phyloP scores from a whole-genome alignment of 2,329 filamentous ascomycete genomes.

The Colletotrichum magnum region DNA sequence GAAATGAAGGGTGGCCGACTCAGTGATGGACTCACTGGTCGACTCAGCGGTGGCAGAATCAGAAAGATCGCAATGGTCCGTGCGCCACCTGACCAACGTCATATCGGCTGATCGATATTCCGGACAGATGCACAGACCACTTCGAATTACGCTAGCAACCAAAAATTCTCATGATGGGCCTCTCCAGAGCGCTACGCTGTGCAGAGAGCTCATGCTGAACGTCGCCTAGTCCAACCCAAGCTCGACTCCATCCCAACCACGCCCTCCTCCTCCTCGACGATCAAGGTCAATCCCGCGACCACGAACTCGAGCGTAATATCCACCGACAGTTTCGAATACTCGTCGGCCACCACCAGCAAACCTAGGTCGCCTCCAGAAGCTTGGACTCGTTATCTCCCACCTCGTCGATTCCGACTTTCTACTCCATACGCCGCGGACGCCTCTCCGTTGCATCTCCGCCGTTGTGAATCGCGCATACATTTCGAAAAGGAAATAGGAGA shows the following conservation, averaged over 20 bases:
- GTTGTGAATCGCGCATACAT: conserved; percentile 11
- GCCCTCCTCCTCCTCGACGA: conserved; percentile 18
- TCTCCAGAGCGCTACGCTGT: conserved; percentile 7
- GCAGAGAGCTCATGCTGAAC: conserved; percentile 33
- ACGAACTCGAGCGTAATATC: conserved; percentile 27
- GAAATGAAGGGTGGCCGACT: too few relatives aligned
- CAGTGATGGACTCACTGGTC: background rate
- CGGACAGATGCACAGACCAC: conserved; percentile 13
- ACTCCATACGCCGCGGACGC: conserved; percentile 24
- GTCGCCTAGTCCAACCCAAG: conserved; percentile 17
- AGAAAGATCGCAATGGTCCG: background rate
- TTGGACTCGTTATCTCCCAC: conserved; percentile 20
- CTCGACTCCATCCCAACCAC: conserved; percentile 30
- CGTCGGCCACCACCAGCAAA: conserved; percentile 19
- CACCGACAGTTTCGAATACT: conserved; percentile 21
- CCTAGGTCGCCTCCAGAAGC: conserved; percentile 23
- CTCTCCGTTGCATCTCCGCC: conserved; percentile 15
- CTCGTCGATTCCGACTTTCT: conserved; percentile 27
- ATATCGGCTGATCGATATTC: conserved; percentile 29
- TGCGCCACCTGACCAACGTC: conserved; percentile 27
- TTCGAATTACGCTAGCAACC: conserved; percentile 26
- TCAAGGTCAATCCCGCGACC: conserved; percentile 18
- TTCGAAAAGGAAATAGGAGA: conserved; percentile 2
- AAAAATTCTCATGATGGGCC: conserved; percentile 41
- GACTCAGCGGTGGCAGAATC: background rate